A percentile compares a stretch with the other conserved stretches of the same genome.
Conservation (phyloP, 2,329 filamentous ascomycete species). For the Penicillium sp. region DNA sequence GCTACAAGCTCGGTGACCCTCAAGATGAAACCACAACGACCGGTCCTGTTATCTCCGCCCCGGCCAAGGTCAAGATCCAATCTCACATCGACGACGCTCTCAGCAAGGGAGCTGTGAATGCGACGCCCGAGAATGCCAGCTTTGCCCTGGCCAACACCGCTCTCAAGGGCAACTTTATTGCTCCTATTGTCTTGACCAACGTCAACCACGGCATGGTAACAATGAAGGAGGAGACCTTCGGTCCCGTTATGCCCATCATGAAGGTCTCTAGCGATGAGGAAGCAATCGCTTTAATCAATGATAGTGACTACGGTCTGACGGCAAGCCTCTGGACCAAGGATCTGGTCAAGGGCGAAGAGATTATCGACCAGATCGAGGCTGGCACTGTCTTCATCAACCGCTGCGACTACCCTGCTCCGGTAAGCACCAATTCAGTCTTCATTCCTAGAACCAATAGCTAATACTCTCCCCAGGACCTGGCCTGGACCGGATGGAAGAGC, state of each 20-base stretch:
- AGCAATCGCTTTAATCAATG: slow-evolving; percentile 83
- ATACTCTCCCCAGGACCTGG: slow-evolving; percentile 66
- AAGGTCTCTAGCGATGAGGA: slow-evolving; percentile 79
- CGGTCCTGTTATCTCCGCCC: slow-evolving; percentile 81
- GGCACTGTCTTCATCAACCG: slow-evolving; percentile 94
- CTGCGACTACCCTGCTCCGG: slow-evolving; percentile 85
- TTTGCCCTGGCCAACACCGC: slow-evolving; percentile 72
- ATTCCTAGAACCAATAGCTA: neutral
- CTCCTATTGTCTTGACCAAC: slow-evolving; percentile 76
- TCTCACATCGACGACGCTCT: slow-evolving; percentile 80
- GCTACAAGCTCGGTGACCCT: slow-evolving; percentile 67
- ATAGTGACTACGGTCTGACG: slow-evolving; percentile 87
- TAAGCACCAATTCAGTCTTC: slow-evolving; percentile 55
- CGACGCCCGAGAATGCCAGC: slow-evolving; percentile 77
- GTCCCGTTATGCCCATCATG: slow-evolving; percentile 85
- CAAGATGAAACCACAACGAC: slow-evolving; percentile 74
- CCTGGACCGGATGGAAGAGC: slow-evolving; percentile 94
- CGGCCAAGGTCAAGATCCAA: slow-evolving; percentile 73
- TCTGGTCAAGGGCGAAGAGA: slow-evolving; percentile 69
- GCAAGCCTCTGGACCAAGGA: slow-evolving; percentile 96
- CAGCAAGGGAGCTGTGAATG: slow-evolving; percentile 76
- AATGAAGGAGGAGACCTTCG: slow-evolving; percentile 93
- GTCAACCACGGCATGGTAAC: slow-evolving; percentile 81
- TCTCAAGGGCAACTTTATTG: slow-evolving; percentile 77
- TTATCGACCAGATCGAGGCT: slow-evolving; percentile 80